Conservation (phyloP, 768 basidiomycete genomes). For the Leccinum subtestaceum region DNA sequence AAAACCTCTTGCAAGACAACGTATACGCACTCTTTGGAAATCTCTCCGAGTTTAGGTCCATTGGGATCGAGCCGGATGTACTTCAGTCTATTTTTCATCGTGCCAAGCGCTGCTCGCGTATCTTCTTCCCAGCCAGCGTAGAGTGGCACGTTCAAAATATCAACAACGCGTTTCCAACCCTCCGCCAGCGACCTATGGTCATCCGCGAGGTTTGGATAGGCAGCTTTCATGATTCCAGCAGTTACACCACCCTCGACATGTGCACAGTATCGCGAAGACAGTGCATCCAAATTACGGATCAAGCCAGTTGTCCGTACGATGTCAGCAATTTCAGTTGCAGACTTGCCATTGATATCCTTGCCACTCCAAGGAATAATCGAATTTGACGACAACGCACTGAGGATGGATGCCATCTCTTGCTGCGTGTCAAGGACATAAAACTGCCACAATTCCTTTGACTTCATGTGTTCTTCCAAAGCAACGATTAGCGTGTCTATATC, state of each 20-base stretch:
- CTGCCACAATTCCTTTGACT: conserved; percentile 80
- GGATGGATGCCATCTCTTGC: conserved; percentile 57
- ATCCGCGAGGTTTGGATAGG: conserved; percentile 46
- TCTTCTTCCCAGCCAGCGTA: conserved; percentile 90
- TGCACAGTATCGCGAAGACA: conserved; percentile 67
- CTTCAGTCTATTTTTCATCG: conserved; percentile 70
- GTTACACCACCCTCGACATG: conserved; percentile 60
- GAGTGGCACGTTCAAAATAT: conserved; percentile 83
- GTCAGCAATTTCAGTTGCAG: conserved; percentile 61
- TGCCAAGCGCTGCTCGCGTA: conserved; percentile 65
- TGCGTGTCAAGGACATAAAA: conserved; percentile 86
- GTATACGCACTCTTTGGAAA: conserved; percentile 64
- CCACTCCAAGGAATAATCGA: conserved; percentile 60
- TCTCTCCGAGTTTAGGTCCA: conserved; percentile 82
- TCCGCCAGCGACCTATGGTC: conserved; percentile 57
- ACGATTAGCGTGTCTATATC: conserved; percentile 69
- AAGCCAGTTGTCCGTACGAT: conserved; percentile 53
- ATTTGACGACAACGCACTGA: conserved; percentile 28
- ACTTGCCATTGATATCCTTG: conserved; percentile 54
- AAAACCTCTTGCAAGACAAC: neutral
- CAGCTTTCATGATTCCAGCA: conserved; percentile 73
- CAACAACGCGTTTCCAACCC: conserved; percentile 75
- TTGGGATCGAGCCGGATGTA: conserved; percentile 80
- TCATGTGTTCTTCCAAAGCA: conserved; percentile 60
- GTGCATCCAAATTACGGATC: conserved; percentile 56